A percentile compares a stretch with the other conserved stretches of the same genome.
Conservation (phyloP, 1,139 yeast species). For the Magnusiomyces fungicola region DNA sequence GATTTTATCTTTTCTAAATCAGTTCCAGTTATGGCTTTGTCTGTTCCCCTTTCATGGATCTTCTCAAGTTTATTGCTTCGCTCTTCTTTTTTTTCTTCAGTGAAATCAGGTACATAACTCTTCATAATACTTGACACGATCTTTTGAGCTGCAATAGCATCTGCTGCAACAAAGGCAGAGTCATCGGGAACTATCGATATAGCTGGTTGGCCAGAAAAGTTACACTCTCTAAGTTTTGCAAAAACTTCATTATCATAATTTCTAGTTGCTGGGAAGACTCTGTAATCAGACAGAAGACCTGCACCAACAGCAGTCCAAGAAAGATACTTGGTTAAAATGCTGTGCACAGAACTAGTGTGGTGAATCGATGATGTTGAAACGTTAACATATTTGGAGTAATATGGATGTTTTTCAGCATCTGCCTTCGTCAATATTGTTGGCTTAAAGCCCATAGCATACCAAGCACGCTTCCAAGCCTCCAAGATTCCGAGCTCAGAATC, state of each 20-base stretch:
- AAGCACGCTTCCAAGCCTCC: constrained; percentile 28
- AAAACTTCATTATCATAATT: constrained; percentile 1
- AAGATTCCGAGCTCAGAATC: constrained; percentile 20
- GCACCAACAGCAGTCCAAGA: constrained; percentile 29
- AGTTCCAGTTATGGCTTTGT: no score
- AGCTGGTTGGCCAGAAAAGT: not conserved
- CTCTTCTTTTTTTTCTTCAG: no score
- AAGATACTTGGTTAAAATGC: constrained; percentile 18
- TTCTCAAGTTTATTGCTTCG: not conserved
- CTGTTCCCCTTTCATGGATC: no score
- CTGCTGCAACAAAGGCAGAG: not conserved
- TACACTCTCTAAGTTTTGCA: not conserved
- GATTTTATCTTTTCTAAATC: no score
- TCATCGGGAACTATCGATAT: not conserved
- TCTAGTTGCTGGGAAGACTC: constrained; percentile 23
- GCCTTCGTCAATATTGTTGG: constrained; percentile 25
- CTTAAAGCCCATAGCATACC: constrained; percentile 30
- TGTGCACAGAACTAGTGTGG: constrained; percentile 9
- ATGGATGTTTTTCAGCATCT: constrained; percentile 21
- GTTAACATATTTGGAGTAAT: constrained; percentile 17
- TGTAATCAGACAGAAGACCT: constrained; percentile 25
- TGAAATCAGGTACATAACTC: no score
- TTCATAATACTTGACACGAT: not conserved
- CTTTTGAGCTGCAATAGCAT: not conserved
- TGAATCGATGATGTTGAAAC: constrained; percentile 1